Evolutionary conservation across 306 rosid genomes (phyloP).

Genomic region (Arachis stenosperma): DNA sequence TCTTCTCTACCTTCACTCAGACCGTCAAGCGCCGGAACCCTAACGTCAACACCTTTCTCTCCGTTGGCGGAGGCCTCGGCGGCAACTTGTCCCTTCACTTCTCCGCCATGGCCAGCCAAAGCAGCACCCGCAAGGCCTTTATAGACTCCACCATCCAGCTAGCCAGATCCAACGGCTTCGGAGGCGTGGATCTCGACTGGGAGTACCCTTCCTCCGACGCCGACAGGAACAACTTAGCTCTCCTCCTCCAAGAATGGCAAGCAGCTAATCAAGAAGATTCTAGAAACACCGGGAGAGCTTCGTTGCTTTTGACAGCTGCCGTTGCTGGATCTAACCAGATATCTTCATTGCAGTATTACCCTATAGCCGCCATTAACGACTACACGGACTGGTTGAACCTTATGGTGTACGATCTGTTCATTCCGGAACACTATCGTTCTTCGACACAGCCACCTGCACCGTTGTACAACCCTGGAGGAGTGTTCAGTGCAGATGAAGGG

Average conservation of each 20-base stretch:
- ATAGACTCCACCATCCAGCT: conserved; percentile 54
- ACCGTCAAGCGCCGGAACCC: conserved; percentile 49
- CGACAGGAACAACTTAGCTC: conserved; percentile 42
- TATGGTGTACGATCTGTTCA: conserved; percentile 49
- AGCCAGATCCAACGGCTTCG: conserved; percentile 50
- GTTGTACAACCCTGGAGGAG: conserved; percentile 11
- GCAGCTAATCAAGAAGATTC: conserved; percentile 39
- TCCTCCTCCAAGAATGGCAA: conserved; percentile 53
- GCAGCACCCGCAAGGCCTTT: conserved; percentile 47
- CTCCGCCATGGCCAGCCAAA: conserved; percentile 39
- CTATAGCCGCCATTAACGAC: conserved; percentile 1
- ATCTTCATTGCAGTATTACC: conserved; percentile 32
- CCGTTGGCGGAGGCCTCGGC: conserved; percentile 43
- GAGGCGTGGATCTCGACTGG: conserved; percentile 58
- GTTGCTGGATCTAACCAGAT: conserved; percentile 41
- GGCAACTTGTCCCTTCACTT: neutral
- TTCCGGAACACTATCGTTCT: conserved; percentile 10
- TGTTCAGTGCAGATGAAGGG: conserved; percentile 44
- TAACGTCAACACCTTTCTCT: conserved; percentile 49
- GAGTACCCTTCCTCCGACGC: conserved; percentile 38
- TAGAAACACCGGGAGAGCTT: neutral
- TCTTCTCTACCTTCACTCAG: conserved; percentile 47
- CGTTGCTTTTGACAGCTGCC: conserved; percentile 41
- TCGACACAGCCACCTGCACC: conserved; percentile 38
- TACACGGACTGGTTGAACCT: conserved; percentile 49